A percentile compares a stretch with the other conserved stretches of the same genome.
These are phyloP conservation scores for Aspergillus ostianus DNA, from an alignment of 495 filamentous ascomycete species.

Conservation along the genomic window DNA sequence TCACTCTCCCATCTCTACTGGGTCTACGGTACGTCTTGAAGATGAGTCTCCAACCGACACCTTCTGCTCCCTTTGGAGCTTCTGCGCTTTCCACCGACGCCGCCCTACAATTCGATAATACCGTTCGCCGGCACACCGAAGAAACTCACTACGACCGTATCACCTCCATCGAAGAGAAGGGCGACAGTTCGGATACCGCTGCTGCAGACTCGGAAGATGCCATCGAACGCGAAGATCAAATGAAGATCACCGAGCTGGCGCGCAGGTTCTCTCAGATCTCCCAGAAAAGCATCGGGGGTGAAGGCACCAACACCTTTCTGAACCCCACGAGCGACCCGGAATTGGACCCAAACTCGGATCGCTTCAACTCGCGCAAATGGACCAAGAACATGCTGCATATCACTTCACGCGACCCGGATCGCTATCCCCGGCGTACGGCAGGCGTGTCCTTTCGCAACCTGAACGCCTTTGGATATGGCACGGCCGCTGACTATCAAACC, in stretches of 20 bases:
- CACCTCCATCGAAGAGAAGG: constrained; percentile 11
- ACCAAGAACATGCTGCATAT: constrained; percentile 42
- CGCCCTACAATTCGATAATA: constrained; percentile 3
- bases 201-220: constrained; percentile 22
- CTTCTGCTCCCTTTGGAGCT: constrained; percentile 25
- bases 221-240: constrained; percentile 24
- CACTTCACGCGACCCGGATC: constrained; percentile 39
- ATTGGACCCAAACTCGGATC: constrained; percentile 40
- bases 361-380: constrained; percentile 49
- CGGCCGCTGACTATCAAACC: constrained; percentile 73
- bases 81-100: constrained; percentile 13
- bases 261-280: constrained; percentile 42
- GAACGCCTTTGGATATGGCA: constrained; percentile 71
- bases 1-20: background rate
- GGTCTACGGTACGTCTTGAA: background rate
- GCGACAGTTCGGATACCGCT: constrained; percentile 19
- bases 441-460: constrained; percentile 57
- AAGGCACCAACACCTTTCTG: constrained; percentile 45
- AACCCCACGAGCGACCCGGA: constrained; percentile 38
- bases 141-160: constrained; percentile 2
- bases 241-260: constrained; percentile 40
- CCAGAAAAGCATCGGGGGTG: constrained; percentile 23
- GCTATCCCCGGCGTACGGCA: constrained; percentile 41
- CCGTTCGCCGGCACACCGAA: constrained; percentile 14
- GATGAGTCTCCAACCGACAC: constrained; percentile 5